These are phyloP conservation scores for Aspergillus aculeatus DNA, from an alignment of 2,329 filamentous ascomycete species.

Conservation along the genomic window DNA sequence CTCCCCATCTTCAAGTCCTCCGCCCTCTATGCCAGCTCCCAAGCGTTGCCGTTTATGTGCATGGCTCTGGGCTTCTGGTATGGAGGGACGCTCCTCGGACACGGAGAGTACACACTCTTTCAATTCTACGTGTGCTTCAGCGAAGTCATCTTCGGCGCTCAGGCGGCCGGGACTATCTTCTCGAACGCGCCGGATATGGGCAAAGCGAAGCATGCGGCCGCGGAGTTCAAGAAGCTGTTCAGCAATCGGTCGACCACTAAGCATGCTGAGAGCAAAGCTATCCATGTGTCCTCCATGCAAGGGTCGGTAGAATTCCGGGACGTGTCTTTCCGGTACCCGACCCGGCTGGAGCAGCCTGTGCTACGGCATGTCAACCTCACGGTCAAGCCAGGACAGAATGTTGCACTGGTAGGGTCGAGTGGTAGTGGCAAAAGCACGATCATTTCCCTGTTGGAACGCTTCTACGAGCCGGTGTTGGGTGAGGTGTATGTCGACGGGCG, in stretches of 20 bases:
- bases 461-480: slow-evolving; percentile 66
- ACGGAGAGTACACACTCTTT: slow-evolving; percentile 43
- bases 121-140: slow-evolving; percentile 49
- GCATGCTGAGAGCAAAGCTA: slow-evolving; percentile 54
- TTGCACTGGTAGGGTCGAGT: slow-evolving; percentile 54
- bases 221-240: slow-evolving; percentile 44
- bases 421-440: slow-evolving; percentile 64
- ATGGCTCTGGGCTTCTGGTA: slow-evolving; percentile 62
- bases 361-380: slow-evolving; percentile 19
- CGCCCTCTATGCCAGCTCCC: slow-evolving; percentile 31
- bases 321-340: slow-evolving; percentile 38
- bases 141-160: slow-evolving; percentile 40
- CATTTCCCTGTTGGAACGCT: slow-evolving; percentile 58
- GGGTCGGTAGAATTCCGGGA: slow-evolving; percentile 40
- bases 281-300: slow-evolving; percentile 53
- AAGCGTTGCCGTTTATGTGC: slow-evolving; percentile 28
- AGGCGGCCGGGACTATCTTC: slow-evolving; percentile 30
- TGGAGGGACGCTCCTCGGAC: slow-evolving; percentile 58
- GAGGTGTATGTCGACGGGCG: slow-evolving; percentile 62
- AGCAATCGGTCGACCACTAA: slow-evolving; percentile 46
- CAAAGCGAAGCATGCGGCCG: slow-evolving; percentile 34
- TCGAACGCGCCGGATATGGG: slow-evolving; percentile 33
- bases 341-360: slow-evolving; percentile 18
- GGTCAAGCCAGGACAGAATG: slow-evolving; percentile 49
- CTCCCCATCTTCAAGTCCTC: slow-evolving; percentile 23